Percentiles rank a stretch among this genome's conserved stretches.
Evolutionary conservation across 441 rosid species (phyloP).

Genomic region (Francoa sonchifolia): DNA sequence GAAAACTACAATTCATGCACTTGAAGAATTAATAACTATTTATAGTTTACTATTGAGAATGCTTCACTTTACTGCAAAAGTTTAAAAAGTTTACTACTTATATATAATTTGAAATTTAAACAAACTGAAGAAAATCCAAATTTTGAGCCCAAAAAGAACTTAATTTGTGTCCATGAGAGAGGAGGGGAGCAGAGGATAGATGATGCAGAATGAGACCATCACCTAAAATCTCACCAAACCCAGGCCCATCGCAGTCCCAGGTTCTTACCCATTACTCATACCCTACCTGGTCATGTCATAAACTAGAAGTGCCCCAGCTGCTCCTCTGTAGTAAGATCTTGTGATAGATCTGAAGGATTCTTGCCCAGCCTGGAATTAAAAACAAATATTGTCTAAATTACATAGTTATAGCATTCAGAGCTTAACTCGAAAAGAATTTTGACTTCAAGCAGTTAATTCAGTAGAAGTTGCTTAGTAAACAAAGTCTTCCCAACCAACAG

Average conservation of each 20-base stretch:
- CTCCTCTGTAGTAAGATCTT: slow-evolving; percentile 69
- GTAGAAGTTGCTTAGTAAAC: too few species aligned
- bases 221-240: neutral
- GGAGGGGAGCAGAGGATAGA: neutral
- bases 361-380: slow-evolving; percentile 66
- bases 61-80: too few species aligned
- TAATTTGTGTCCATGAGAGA: neutral
- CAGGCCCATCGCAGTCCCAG: neutral
- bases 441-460: too few species aligned
- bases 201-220: neutral
- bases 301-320: slow-evolving; percentile 67
- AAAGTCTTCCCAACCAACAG: too few species aligned
- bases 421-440: too few species aligned
- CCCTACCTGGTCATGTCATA: slow-evolving; percentile 66
- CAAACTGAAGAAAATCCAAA: neutral
- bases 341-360: slow-evolving; percentile 72
- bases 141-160: neutral
- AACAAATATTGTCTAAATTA: too few species aligned
- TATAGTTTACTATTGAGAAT: too few species aligned
- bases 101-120: too few species aligned
- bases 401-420: too few species aligned
- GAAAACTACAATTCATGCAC: too few species aligned
- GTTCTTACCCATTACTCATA: neutral
- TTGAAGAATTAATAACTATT: too few species aligned
- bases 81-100: too few species aligned